Percentiles rank a stretch among this genome's conserved stretches.
These are phyloP conservation scores for Ottelia alismoides DNA, from an alignment of 106 monocot genomes.

Conservation along the genomic window DNA sequence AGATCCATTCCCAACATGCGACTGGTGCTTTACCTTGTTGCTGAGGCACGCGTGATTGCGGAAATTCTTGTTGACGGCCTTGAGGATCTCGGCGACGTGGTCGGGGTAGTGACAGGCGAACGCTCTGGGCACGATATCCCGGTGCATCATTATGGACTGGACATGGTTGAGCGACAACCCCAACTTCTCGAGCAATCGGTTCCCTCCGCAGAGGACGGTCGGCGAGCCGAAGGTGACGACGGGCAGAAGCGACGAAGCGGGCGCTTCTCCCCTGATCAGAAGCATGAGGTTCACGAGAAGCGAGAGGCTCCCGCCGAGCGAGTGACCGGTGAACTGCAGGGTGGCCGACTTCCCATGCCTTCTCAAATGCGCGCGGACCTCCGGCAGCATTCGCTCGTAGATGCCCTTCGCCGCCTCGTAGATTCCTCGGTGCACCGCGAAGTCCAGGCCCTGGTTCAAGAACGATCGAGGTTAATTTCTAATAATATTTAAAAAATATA, in stretches of 20 bases:
- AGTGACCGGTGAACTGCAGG: slow-evolving; percentile 66
- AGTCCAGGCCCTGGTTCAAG: slow-evolving; percentile 42
- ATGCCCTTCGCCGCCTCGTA: slow-evolving; percentile 84
- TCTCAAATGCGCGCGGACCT: slow-evolving; percentile 34
- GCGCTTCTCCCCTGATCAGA: slow-evolving; percentile 37
- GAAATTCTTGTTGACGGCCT: slow-evolving; percentile 61
- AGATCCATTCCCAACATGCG: background rate
- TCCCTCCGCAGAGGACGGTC: slow-evolving; percentile 61
- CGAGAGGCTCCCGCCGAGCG: slow-evolving; percentile 64
- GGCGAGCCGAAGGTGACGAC: slow-evolving; percentile 75
- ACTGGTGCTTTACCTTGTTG: slow-evolving; percentile 29
- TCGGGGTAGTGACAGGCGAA: slow-evolving; percentile 83
- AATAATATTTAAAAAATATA: background rate
- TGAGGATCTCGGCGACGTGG: slow-evolving; percentile 53
- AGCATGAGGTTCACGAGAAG: slow-evolving; percentile 61
- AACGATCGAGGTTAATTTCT: background rate
- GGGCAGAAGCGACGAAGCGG: slow-evolving; percentile 42
- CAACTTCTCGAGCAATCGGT: slow-evolving; percentile 40
- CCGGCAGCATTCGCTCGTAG: slow-evolving; percentile 55
- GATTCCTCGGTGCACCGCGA: slow-evolving; percentile 76
- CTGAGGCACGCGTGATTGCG: slow-evolving; percentile 63
- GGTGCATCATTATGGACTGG: slow-evolving; percentile 49
- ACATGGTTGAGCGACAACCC: slow-evolving; percentile 56
- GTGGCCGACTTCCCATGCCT: slow-evolving; percentile 26
- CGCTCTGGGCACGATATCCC: slow-evolving; percentile 73